Base-by-base conservation (phyloP, 2,329 filamentous ascomycete species). In the Paecilomyces dactylethromorphus region DNA sequence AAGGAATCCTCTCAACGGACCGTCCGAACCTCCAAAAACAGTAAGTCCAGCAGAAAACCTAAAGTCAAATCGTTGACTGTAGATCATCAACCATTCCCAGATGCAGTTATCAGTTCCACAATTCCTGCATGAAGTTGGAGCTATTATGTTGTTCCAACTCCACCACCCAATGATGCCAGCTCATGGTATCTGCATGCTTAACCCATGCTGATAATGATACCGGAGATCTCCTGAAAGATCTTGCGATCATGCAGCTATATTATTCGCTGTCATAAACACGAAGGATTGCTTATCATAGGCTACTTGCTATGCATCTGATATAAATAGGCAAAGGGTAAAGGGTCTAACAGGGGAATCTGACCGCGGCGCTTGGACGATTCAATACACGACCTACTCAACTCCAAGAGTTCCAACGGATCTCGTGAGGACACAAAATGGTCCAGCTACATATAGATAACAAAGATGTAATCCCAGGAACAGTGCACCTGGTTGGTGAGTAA, bases 401-500 rank as follows among this genome's bases (percentile, higher is more conserved):
- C 39, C 39, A 45, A 45, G n/a, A 6, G n/a, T 45, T 45, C 7
- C 39, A 18, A 39, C 35, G 13, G n/a, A 8, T n/a, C 2, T n/a
- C 10, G 39, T 18, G 39, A 45, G 15, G 6, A 18, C 15, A 45
- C 39, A 39, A 39, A 39, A 45, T 45, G 39, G 15, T 18, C 15
- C 39, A 45, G 39, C n/a, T n/a, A 45, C 39, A 10, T 18, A 45
- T 45, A 6, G 35, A 39, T 7, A 52, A 52, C 50, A 52, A 29
- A 29, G 21, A 52, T 52, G 50, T 54, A 33, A 56, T 67, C 32
- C 72, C 74, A 0, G 75, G 75, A 11, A 77, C 74, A 2, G 66
- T 76, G 45, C 70, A 71, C 29, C 66, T 76, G 53, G 68, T 76
- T 12, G 73, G 75, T 55, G 32, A 64, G 59, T 54, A 61, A 59